Conservation (phyloP, 106 monocot genomes). For the Dendrobium chrysotoxum region DNA sequence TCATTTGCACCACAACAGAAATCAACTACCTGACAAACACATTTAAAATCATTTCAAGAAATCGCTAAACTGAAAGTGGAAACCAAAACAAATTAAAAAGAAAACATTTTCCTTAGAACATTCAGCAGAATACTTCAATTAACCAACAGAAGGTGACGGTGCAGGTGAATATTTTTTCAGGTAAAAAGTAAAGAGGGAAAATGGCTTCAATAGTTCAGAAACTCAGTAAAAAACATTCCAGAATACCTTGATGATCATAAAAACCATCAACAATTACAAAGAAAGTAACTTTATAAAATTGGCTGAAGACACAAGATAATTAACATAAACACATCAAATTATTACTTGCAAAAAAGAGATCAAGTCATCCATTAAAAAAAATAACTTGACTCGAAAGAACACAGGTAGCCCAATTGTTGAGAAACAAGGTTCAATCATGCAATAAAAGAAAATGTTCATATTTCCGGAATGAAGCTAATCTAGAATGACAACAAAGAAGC, state of each 20-base stretch:
- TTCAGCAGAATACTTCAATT: not conserved
- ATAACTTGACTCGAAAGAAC: not conserved
- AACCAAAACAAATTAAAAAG: not conserved
- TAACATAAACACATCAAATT: not conserved
- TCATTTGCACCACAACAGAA: conserved; percentile 85
- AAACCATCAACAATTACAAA: conserved; percentile 5
- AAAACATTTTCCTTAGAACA: not conserved
- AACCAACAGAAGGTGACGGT: not conserved
- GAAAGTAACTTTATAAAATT: not conserved
- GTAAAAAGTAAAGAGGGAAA: not conserved
- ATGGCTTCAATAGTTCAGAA: no score
- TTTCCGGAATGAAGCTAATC: not conserved
- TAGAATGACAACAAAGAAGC: not conserved
- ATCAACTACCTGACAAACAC: conserved; percentile 55
- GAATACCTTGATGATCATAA: not conserved
- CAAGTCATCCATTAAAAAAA: not conserved
- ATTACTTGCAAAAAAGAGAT: not conserved
- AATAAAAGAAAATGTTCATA: not conserved
- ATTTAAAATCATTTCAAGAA: not conserved
- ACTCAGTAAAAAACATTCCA: no score
- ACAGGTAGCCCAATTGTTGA: not conserved
- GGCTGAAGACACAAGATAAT: not conserved
- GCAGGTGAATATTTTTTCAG: not conserved
- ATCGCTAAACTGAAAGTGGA: not conserved
- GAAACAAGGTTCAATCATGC: not conserved